Percentiles rank a stretch among this genome's conserved stretches.
phyloP scores from a whole-genome alignment of 202 grass and related monocot species.

The Setaria viridis region DNA sequence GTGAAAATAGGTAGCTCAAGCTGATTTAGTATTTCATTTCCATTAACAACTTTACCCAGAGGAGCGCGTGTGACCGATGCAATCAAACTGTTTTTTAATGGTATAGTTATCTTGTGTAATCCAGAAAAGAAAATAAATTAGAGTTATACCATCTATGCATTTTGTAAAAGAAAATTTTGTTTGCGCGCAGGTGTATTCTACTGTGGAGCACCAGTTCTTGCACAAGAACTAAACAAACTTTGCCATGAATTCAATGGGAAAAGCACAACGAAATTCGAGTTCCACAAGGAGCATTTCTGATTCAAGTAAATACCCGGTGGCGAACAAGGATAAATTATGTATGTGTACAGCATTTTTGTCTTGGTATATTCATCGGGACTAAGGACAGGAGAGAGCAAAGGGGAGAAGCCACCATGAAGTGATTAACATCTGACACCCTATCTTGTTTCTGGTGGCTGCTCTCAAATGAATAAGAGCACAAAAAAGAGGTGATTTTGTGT shows the following conservation, averaged over 20 bases:
- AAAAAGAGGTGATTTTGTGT: conserved; percentile 34
- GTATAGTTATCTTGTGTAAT: not conserved
- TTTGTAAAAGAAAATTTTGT: conserved; percentile 7
- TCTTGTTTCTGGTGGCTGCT: conserved; percentile 28
- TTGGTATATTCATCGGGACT: conserved; percentile 43
- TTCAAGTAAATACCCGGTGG: conserved; percentile 46
- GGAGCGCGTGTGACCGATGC: not conserved
- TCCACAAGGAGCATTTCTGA: conserved; percentile 96
- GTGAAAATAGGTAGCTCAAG: conserved; percentile 7
- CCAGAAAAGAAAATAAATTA: not conserved
- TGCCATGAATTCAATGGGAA: conserved; percentile 91
- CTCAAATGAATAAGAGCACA: conserved; percentile 22
- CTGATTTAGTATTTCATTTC: conserved; percentile 3
- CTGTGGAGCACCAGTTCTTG: conserved; percentile 91
- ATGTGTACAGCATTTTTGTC: conserved; percentile 66
- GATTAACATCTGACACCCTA: not conserved
- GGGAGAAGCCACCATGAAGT: conserved; percentile 4
- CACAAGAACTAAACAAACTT: conserved; percentile 84
- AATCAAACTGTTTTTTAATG: conserved; percentile 1
- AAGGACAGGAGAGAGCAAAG: conserved; percentile 30
- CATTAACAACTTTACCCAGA: not conserved
- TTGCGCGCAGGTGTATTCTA: conserved; percentile 90
- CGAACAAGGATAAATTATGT: conserved; percentile 29
- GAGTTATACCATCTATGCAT: not conserved
- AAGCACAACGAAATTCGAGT: conserved; percentile 90